Evolutionary conservation across 305 asterid species (phyloP), one percentile per base, ranked within the genome.

Genomic region (Fraxinus paxiana): DNA sequence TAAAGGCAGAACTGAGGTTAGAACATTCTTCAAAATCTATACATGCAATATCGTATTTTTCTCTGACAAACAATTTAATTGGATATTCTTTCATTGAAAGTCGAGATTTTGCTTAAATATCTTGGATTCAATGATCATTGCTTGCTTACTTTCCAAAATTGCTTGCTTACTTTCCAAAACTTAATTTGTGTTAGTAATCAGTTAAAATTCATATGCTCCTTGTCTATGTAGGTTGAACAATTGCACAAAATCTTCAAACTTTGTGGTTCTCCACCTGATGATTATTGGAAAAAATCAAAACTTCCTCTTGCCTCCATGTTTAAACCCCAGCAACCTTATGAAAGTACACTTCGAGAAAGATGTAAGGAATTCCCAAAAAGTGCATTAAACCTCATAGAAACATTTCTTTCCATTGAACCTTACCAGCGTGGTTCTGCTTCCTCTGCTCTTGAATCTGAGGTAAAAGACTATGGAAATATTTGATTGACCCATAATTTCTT

Each of bases 241-340:
- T 84, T 96, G 90, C 99, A 96, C 83, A 94, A 94, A 80, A 92
- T 96, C 82, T 95, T 95, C 89, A 90, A 92, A 80, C 91, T 95
- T 2, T 92, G 97, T 33, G 99, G 97, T 6, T 84, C 98, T 4
- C 98, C 98, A 0, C 77, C 91, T 0, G 97, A 94, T 18, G 99
- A 94, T 22, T 94, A 94, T 73, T 96, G 98, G 98, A 91, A 84
- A 76, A 89, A 54, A 71, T 92, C 92, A 6, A 87, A 81, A 30
- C 97, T 96, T 81, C 98, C 98, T 59, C 90, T 92, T 26, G 97
- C 98, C 20, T 28, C 89, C 10, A 90, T 94, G 97, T 96, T 94
- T 67, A 96, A 94, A 80, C 99, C 98, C 12, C 96, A 93, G 77
- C 92, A 91, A 28, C 97, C 92, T 10, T 94, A 94, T 33, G 93